These are phyloP conservation scores for Tetrapyrgos nigripes DNA, from an alignment of 1,284 basidiomycete species.

Conservation along the genomic window DNA sequence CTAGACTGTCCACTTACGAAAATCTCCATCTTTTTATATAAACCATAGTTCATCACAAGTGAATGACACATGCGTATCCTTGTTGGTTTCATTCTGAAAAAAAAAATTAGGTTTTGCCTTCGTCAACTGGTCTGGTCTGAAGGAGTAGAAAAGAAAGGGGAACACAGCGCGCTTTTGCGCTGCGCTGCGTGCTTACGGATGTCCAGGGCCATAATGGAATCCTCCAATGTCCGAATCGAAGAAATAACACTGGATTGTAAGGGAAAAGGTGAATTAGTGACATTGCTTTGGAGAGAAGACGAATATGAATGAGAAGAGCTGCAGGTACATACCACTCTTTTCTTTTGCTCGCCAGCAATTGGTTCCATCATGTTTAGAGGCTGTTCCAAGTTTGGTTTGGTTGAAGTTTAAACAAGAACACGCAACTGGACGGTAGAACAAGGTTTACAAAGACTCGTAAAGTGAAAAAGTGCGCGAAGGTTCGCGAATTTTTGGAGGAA, in stretches of 20 bases:
- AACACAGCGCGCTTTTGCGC: not conserved
- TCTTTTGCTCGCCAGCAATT: conserved; percentile 81
- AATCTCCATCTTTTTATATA: conserved; percentile 98
- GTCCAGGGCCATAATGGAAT: conserved; percentile 97
- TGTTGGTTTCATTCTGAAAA: conserved; percentile 89
- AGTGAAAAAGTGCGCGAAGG: no score
- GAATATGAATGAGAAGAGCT: conserved; percentile 1
- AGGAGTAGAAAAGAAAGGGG: conserved; percentile 16
- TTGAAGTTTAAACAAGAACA: no score
- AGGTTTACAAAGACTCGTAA: no score
- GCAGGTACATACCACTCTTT: conserved; percentile 79
- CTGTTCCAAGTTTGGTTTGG: not conserved
- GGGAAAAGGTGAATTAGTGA: conserved; percentile 8
- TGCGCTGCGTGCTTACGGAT: conserved; percentile 61
- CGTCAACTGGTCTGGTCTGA: no score
- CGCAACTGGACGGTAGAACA: not conserved
- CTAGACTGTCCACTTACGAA: conserved; percentile 67
- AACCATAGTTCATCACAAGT: conserved; percentile 98
- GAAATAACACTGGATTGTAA: conserved; percentile 82
- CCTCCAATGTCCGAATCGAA: conserved; percentile 99
- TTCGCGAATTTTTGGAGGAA: no score
- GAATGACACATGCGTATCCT: conserved; percentile 99
- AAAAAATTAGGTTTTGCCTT: no score
- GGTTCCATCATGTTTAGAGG: conserved; percentile 56
- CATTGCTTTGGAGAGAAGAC: not conserved